These are phyloP conservation scores for Kodamaea neixiangensis DNA, from an alignment of 805 yeast species.

Conservation along the genomic window DNA sequence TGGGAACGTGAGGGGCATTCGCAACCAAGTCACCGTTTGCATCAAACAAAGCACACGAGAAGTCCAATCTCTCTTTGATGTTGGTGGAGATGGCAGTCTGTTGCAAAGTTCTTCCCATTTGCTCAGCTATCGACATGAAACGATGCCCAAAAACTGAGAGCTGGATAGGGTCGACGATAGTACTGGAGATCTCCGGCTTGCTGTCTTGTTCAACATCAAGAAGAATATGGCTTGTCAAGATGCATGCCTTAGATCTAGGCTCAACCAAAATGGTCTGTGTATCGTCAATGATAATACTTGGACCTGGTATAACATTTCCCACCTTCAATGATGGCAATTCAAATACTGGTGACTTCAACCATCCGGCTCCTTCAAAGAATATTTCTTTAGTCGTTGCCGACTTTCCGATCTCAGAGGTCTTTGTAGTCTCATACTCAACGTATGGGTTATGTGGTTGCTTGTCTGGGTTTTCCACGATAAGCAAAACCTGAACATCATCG, in stretches of 20 bases:
- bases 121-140: constrained; percentile 66
- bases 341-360: constrained; percentile 41
- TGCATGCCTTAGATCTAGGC: constrained; percentile 32
- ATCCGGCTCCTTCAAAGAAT: constrained; percentile 53
- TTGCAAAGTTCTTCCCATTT: constrained; percentile 47
- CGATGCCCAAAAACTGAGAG: constrained; percentile 44
- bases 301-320: constrained; percentile 28
- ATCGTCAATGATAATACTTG: constrained; percentile 37
- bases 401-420: neutral
- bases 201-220: constrained; percentile 22
- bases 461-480: constrained; percentile 17
- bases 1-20: constrained; percentile 49
- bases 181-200: constrained; percentile 23
- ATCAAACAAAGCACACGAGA: constrained; percentile 48
- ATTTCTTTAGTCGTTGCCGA: constrained; percentile 26
- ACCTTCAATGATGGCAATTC: constrained; percentile 23
- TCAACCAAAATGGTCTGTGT: constrained; percentile 33
- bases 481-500: constrained; percentile 38
- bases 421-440: constrained; percentile 14
- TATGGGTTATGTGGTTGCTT: constrained; percentile 19
- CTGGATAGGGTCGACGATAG: constrained; percentile 38
- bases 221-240: constrained; percentile 29
- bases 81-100: constrained; percentile 48
- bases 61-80: constrained; percentile 46
- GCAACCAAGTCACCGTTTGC: constrained; percentile 45